Evolutionary conservation across 768 basidiomycete genomes (phyloP).

Genomic region (Mycena polygramma): DNA sequence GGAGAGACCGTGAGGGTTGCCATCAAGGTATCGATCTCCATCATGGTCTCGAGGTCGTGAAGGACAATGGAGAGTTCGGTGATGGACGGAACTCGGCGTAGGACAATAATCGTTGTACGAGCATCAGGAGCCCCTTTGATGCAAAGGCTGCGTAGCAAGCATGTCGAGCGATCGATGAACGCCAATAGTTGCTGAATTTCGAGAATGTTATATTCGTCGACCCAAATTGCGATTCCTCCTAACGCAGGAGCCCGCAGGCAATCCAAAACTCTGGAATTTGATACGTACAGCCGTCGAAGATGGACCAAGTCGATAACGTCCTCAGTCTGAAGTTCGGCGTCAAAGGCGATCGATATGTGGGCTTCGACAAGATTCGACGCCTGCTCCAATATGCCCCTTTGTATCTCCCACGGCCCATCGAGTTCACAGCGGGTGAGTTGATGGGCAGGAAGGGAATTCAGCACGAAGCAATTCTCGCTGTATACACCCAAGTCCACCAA

Average conservation of each 20-base stretch:
- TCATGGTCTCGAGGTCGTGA: no score
- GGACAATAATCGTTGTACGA: no score
- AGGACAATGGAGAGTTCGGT: no score
- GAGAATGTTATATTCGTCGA: no score
- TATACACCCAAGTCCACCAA: background rate
- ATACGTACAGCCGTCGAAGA: background rate
- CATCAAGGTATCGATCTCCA: background rate
- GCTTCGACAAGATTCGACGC: constrained; percentile 13
- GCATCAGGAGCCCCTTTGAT: no score
- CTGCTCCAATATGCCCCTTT: background rate
- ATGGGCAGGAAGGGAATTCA: constrained; percentile 5
- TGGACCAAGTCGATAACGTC: background rate
- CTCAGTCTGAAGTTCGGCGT: background rate
- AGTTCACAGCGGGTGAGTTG: constrained; percentile 8
- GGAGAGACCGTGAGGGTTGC: background rate
- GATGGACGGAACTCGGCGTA: no score
- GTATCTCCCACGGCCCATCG: constrained; percentile 6
- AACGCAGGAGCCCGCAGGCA: constrained; percentile 7
- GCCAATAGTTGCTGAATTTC: no score
- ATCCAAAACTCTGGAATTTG: background rate
- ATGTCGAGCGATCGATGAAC: no score
- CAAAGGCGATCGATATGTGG: background rate
- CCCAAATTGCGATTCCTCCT: background rate
- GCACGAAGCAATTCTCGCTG: background rate
- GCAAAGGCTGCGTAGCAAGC: no score